phyloP scores from a whole-genome alignment of 2,329 filamentous ascomycete species.

The Orbilia oligospora region DNA sequence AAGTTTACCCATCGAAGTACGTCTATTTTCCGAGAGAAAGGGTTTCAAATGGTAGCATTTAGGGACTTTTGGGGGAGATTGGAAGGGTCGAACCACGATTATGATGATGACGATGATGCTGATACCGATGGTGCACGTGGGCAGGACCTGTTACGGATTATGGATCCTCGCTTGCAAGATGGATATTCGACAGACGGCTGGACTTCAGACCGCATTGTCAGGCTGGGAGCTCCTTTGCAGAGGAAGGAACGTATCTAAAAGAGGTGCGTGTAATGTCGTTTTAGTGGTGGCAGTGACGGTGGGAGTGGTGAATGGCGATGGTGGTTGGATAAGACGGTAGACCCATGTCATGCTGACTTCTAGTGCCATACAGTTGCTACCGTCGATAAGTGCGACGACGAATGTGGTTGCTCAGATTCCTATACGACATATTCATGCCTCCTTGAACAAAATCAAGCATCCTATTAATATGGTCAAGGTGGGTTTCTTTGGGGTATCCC shows the following conservation, averaged over 20 bases:
- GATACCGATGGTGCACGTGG: neutral
- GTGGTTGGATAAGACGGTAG: constrained; percentile 45
- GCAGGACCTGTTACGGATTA: constrained; percentile 92
- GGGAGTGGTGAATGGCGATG: too few relatives aligned
- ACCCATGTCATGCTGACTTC: constrained; percentile 35
- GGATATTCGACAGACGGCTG: constrained; percentile 86
- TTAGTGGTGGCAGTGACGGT: neutral
- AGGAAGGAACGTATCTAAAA: constrained; percentile 56
- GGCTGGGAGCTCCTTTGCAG: constrained; percentile 67
- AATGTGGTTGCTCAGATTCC: constrained; percentile 87
- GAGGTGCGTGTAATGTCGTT: constrained; percentile 38
- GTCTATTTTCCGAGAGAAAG: constrained; percentile 9
- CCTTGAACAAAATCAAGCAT: constrained; percentile 97
- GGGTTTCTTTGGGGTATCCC: constrained; percentile 22
- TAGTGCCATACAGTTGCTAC: constrained; percentile 79
- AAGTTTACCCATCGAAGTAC: constrained; percentile 58
- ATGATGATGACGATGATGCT: constrained; percentile 6
- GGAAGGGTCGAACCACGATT: constrained; percentile 4
- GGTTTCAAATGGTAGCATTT: constrained; percentile 7
- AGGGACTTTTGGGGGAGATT: neutral
- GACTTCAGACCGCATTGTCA: constrained; percentile 79
- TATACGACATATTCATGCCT: constrained; percentile 96
- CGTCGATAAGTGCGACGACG: constrained; percentile 79
- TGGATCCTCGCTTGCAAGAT: constrained; percentile 88
- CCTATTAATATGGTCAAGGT: constrained; percentile 87